Base-by-base conservation (phyloP, 768 basidiomycete species). In the Tulasnella sp. region DNA sequence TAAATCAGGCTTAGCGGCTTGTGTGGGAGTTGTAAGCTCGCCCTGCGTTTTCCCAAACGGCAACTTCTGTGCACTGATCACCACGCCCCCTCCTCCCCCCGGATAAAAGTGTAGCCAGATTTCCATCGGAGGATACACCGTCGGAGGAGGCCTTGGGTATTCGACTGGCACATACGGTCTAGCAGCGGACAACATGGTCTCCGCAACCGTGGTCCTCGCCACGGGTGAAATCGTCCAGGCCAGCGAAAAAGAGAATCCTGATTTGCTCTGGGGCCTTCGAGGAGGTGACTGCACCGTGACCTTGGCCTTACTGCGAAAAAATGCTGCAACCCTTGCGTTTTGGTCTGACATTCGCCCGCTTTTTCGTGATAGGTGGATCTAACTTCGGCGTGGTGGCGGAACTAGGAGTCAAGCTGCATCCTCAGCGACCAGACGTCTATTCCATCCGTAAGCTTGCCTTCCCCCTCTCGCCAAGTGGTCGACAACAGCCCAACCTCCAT, bases 221-320 rank as follows among this genome's bases (percentile, higher is more conserved):
- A 10, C n/a, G 42, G 79, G 79, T 3, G 79, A 79, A 8, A 36
- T 79, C 56, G 74, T 79, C 9, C 42, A 34, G n/a, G 40, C 78
- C 4, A 73, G 46, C 46, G 68, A 74, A 9, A 24, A 16, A 6
- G 40, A 44, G 24, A 56, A 79, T 40, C 46, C 73, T 10, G 79
- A 79, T 48, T 73, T 79, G 21, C 75, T 79, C 19, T 79, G 79
- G 79, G 79, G 18, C n/a, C 77, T 79, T 21, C 36, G 79, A 24
- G 79, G 79, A 44, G 78, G 78, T 79, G 34, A 71, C 46, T 6
- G 7, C 19, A 48, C 14, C 3, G n/a, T n/a, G n/a, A n/a, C n/a
- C n/a, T n/a, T n/a, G n/a, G n/a, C n/a, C n/a, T n/a, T n/a, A n/a
- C 46, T 46, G 12, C 46, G 46, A 19, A 19, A 46, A 40, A 40